Percentiles rank a stretch among this genome's conserved stretches.
Evolutionary conservation across 78 protist species (phyloP).

Genomic region (Corallochytrium limacisporum): DNA sequence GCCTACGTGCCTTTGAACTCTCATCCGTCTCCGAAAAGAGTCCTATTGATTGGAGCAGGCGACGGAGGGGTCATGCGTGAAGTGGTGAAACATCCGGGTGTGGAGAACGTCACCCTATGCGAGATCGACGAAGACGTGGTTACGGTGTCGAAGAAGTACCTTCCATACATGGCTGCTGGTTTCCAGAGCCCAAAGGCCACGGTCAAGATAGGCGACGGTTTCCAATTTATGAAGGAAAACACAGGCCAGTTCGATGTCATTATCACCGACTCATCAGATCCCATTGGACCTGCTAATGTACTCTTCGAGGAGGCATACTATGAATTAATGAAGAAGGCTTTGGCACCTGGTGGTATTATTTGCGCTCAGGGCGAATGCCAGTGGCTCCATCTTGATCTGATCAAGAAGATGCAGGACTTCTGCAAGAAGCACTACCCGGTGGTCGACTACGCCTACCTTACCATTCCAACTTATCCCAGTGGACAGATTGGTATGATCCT

Average conservation of each 20-base stretch:
- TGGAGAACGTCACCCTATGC: conserved; percentile 61
- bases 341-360: conserved; percentile 66
- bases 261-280: conserved; percentile 90
- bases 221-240: conserved; percentile 50
- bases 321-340: conserved; percentile 26
- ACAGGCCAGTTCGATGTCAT: conserved; percentile 70
- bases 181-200: conserved; percentile 60
- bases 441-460: conserved; percentile 57
- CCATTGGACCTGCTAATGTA: conserved; percentile 72
- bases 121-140: conserved; percentile 68
- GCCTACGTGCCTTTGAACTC: conserved; percentile 73
- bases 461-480: conserved; percentile 83
- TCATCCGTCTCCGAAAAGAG: conserved; percentile 70
- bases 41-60: conserved; percentile 94
- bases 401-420: conserved; percentile 24
- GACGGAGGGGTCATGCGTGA: conserved; percentile 96
- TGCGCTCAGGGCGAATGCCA: conserved; percentile 75
- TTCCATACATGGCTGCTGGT: conserved; percentile 49
- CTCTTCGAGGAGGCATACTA: conserved; percentile 65
- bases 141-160: conserved; percentile 44
- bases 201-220: conserved; percentile 73
- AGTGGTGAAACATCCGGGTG: conserved; percentile 51
- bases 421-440: conserved; percentile 17
- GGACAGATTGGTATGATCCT: conserved; percentile 79
- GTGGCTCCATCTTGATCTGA: conserved; percentile 72